Percentiles rank a stretch among this genome's conserved stretches.
These are phyloP conservation scores for Westerdykella sp. DNA, from an alignment of 2,329 filamentous ascomycete species.

Conservation along the genomic window DNA sequence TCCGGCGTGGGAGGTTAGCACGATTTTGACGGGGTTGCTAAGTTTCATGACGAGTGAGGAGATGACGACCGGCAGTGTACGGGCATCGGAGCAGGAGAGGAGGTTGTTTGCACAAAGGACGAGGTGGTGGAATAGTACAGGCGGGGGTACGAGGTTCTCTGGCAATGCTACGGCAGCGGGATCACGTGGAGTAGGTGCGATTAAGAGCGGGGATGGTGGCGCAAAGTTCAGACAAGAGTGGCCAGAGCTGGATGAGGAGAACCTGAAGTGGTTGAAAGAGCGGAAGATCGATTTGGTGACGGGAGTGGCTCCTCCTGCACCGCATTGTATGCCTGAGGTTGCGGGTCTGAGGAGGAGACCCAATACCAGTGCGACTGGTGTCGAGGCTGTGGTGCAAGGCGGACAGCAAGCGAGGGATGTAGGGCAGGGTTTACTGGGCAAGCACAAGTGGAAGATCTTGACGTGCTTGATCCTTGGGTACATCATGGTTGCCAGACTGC, in stretches of 20 bases:
- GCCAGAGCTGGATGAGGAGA: conserved; percentile 82
- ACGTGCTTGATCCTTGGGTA: conserved; percentile 71
- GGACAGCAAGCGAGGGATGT: conserved; percentile 67
- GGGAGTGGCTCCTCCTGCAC: conserved; percentile 51
- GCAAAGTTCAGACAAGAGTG: conserved; percentile 85
- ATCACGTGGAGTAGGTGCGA: conserved; percentile 59
- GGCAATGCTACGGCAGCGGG: conserved; percentile 35
- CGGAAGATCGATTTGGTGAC: conserved; percentile 72
- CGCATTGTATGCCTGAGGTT: conserved; percentile 57
- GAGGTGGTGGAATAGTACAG: conserved; percentile 95
- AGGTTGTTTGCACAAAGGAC: conserved; percentile 70
- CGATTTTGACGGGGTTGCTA: conserved; percentile 86
- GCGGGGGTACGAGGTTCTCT: conserved; percentile 62
- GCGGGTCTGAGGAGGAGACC: conserved; percentile 60
- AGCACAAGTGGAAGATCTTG: conserved; percentile 70
- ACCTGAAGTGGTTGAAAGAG: conserved; percentile 86
- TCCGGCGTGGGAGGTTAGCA: conserved; percentile 95
- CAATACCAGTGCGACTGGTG: conserved; percentile 46
- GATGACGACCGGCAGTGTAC: conserved; percentile 91
- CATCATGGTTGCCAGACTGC: conserved; percentile 69
- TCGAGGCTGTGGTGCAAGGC: conserved; percentile 69
- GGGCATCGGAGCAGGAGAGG: conserved; percentile 69
- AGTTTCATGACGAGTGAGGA: conserved; percentile 99
- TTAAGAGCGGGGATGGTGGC: conserved; percentile 88
- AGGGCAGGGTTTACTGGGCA: conserved; percentile 72